phyloP scores from a whole-genome alignment of 2,329 filamentous ascomycete species.

The Ophiostoma piceae region DNA sequence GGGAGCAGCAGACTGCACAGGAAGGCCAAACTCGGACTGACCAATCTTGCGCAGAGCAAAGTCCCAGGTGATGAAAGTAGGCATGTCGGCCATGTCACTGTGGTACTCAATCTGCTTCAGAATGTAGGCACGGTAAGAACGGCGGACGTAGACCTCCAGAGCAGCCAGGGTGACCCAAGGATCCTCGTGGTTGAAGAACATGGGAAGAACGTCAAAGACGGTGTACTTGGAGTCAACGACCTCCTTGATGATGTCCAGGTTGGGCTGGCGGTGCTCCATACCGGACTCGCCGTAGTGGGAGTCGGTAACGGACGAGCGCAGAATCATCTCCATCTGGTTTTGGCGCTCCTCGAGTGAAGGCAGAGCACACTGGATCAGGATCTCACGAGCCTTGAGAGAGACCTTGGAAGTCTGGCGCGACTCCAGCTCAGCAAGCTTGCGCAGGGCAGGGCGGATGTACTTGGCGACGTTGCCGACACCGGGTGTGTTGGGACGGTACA shows the following conservation, averaged over 20 bases:
- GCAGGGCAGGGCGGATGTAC: constrained; percentile 75
- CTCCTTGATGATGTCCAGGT: constrained; percentile 87
- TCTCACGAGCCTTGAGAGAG: constrained; percentile 91
- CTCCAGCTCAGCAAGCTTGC: constrained; percentile 85
- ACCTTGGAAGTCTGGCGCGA: constrained; percentile 86
- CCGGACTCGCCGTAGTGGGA: constrained; percentile 96
- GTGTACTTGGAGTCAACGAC: constrained; percentile 98
- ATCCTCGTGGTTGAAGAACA: constrained; percentile 92
- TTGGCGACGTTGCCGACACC: constrained; percentile 83
- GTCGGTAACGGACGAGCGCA: constrained; percentile 90
- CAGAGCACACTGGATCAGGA: constrained; percentile 93
- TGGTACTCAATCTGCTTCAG: constrained; percentile 87
- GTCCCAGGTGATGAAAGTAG: constrained; percentile 87
- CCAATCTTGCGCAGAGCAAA: constrained; percentile 92
- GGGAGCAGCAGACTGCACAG: constrained; percentile 71
- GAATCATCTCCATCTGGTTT: constrained; percentile 96
- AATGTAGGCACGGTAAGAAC: constrained; percentile 93
- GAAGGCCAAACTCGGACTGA: constrained; percentile 81
- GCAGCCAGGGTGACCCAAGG: constrained; percentile 91
- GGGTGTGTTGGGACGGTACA: constrained; percentile 92
- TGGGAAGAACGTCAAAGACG: constrained; percentile 89
- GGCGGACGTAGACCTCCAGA: constrained; percentile 91
- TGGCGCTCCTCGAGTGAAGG: constrained; percentile 93
- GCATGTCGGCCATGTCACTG: constrained; percentile 61
- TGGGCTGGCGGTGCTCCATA: constrained; percentile 92